These are phyloP conservation scores for Vitis labrusca DNA, from an alignment of 164 flowering plant genomes.

Conservation along the genomic window DNA sequence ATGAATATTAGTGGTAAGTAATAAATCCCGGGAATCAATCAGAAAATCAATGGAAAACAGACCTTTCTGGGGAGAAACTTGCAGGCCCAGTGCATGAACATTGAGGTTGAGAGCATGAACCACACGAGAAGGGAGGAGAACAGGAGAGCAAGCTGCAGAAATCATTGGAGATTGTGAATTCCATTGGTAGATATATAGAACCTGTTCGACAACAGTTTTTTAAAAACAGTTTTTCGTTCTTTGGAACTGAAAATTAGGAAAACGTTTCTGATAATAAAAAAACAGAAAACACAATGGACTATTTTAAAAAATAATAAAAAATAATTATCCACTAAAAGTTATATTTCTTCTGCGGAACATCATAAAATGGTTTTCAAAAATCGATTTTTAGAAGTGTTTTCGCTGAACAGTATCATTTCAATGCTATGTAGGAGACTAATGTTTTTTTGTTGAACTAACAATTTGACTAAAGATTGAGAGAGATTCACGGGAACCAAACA, in stretches of 20 bases:
- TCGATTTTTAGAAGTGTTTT: not conserved
- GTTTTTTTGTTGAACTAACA: no score
- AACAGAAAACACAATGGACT: no score
- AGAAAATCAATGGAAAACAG: not conserved
- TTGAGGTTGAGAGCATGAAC: slow-evolving; percentile 84
- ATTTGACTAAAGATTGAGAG: no score
- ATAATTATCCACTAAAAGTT: no score
- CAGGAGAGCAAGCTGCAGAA: slow-evolving; percentile 69
- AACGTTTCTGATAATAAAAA: no score
- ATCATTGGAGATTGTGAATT: not conserved
- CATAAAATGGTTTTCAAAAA: not conserved
- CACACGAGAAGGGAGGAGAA: slow-evolving; percentile 72
- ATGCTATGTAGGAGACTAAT: not conserved
- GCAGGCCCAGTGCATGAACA: slow-evolving; percentile 59
- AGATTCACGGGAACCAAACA: no score
- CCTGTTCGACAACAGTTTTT: no score
- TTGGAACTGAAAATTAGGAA: no score
- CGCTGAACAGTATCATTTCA: not conserved
- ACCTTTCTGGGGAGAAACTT: slow-evolving; percentile 49
- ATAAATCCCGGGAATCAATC: not conserved
- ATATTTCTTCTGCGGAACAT: not conserved
- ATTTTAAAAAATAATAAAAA: no score
- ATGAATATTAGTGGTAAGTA: not conserved
- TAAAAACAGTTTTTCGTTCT: no score
- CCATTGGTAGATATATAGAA: not conserved